Conservation (phyloP, 768 basidiomycete species). For the Sutorius australiensis region DNA sequence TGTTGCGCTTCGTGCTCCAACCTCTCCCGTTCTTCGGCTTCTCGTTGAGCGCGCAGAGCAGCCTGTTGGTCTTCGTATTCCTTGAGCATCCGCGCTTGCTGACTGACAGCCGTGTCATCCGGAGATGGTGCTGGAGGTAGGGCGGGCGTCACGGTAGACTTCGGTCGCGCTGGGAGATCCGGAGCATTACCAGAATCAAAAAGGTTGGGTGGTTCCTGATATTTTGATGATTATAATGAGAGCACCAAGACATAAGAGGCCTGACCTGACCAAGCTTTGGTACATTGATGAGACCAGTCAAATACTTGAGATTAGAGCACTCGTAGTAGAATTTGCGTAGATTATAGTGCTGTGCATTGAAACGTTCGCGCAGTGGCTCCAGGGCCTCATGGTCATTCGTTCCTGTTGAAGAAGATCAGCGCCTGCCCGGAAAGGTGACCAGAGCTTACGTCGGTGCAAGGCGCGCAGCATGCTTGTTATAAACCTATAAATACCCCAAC, state of each 20-base stretch:
- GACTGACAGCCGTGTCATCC: slow-evolving; percentile 68
- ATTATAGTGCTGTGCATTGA: slow-evolving; percentile 85
- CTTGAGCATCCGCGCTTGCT: slow-evolving; percentile 92
- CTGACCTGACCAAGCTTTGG: slow-evolving; percentile 89
- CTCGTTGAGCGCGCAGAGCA: slow-evolving; percentile 76
- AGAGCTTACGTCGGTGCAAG: slow-evolving; percentile 81
- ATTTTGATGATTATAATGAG: not conserved
- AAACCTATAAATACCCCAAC: slow-evolving; percentile 98
- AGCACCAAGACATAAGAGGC: not conserved
- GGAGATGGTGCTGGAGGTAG: slow-evolving; percentile 75
- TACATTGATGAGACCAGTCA: slow-evolving; percentile 96
- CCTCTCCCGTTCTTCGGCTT: slow-evolving; percentile 79
- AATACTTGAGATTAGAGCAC: slow-evolving; percentile 96
- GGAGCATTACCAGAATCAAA: slow-evolving; percentile 78
- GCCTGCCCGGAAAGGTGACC: not conserved
- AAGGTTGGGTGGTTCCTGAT: slow-evolving; percentile 93
- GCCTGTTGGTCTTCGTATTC: slow-evolving; percentile 95
- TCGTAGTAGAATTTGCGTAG: slow-evolving; percentile 99
- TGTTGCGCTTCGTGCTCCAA: slow-evolving; percentile 74
- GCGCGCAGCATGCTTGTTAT: slow-evolving; percentile 98
- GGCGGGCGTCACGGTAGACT: slow-evolving; percentile 48
- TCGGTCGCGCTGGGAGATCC: slow-evolving; percentile 81
- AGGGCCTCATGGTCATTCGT: slow-evolving; percentile 87
- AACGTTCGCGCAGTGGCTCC: slow-evolving; percentile 84
- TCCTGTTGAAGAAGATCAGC: slow-evolving; percentile 44